A percentile compares a stretch with the other conserved stretches of the same genome.
phyloP scores from a whole-genome alignment of 1,139 yeast species.

The Sugiyamaella grinbergsii region DNA sequence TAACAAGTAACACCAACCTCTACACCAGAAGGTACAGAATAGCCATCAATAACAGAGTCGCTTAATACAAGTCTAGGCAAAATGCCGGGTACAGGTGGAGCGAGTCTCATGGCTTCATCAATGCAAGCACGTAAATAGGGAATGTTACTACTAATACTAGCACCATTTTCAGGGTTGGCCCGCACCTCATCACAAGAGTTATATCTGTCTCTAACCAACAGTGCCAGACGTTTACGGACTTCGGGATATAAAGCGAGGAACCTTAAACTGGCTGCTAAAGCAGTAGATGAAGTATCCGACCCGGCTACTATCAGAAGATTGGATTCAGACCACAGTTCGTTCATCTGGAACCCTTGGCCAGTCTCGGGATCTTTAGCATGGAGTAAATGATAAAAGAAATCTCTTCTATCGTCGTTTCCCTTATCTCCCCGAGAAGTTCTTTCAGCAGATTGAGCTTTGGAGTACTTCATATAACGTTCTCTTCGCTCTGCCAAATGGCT shows the following conservation, averaged over 20 bases:
- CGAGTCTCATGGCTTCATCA: conserved; percentile 29
- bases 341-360: conserved; percentile 27
- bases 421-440: conserved; percentile 27
- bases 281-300: conserved; percentile 29
- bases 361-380: conserved; percentile 30
- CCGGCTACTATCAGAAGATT: conserved; percentile 30
- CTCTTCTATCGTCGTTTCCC: conserved; percentile 24
- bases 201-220: conserved; percentile 21
- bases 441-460: conserved; percentile 29
- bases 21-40: conserved; percentile 26
- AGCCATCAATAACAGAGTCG: conserved; percentile 24
- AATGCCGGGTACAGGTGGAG: conserved; percentile 30
- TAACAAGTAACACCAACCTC: conserved; percentile 27
- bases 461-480: conserved; percentile 27
- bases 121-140: conserved; percentile 29
- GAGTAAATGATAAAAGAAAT: conserved; percentile 27
- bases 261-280: conserved; percentile 26
- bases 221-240: conserved; percentile 22
- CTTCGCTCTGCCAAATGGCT: conserved; percentile 25
- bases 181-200: conserved; percentile 25
- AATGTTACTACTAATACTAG: conserved; percentile 18
- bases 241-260: conserved; percentile 28
- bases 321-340: conserved; percentile 29
- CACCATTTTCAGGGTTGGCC: conserved; percentile 13
- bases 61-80: conserved; percentile 25